Evolutionary conservation across 305 asterid genomes (phyloP).

Genomic region (Ajuga reptans): DNA sequence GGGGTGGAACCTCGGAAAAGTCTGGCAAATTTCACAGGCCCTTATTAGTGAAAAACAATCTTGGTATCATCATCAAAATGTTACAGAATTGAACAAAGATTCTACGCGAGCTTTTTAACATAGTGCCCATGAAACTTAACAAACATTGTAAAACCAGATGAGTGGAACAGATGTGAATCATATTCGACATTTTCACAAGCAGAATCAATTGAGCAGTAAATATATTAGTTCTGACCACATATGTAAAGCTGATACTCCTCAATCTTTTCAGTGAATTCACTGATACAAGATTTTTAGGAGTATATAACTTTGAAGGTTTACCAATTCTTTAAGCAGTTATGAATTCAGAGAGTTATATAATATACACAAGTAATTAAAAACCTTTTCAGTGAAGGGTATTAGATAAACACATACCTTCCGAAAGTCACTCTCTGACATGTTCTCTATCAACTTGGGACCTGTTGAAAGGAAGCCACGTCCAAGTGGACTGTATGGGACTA

Average conservation of each 20-base stretch:
- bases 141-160: too few species aligned
- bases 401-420: constrained; percentile 45
- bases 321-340: too few species aligned
- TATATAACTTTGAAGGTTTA: too few species aligned
- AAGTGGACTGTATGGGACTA: constrained; percentile 71
- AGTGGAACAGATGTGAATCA: too few species aligned
- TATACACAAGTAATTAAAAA: too few species aligned
- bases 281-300: too few species aligned
- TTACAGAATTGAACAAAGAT: not conserved
- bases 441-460: constrained; percentile 45
- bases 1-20: constrained; percentile 31
- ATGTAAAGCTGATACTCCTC: too few species aligned
- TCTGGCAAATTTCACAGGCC: constrained; percentile 19
- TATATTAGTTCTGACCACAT: too few species aligned
- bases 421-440: constrained; percentile 35
- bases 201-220: too few species aligned
- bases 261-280: too few species aligned
- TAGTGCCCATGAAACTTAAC: not conserved
- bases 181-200: too few species aligned
- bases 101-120: not conserved
- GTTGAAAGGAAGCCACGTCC: constrained; percentile 65
- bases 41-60: not conserved
- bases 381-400: not conserved
- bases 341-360: too few species aligned
- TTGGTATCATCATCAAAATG: not conserved